Conservation (phyloP, 1,139 yeast species). For the Scheffersomyces stambukii region DNA sequence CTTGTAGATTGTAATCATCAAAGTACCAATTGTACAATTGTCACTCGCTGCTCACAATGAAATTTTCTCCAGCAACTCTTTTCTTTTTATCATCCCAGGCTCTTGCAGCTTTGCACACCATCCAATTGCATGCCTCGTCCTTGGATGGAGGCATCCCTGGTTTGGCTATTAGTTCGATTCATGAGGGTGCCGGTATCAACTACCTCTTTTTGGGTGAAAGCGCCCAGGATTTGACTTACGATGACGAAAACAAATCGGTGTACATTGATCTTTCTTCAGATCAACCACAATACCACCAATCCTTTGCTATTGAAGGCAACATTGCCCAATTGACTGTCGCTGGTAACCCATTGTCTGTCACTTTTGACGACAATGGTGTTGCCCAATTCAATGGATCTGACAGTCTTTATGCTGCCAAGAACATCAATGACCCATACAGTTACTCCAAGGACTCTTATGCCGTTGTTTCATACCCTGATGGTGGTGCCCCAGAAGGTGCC, state of each 20-base stretch:
- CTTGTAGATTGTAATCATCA: too few species aligned
- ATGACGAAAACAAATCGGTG: conserved; percentile 50
- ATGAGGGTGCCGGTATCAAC: conserved; percentile 57
- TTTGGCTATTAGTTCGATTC: conserved; percentile 28
- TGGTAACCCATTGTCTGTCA: conserved; percentile 9
- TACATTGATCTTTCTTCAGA: conserved; percentile 19
- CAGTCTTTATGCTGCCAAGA: conserved; percentile 34
- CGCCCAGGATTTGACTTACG: conserved; percentile 33
- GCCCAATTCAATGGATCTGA: conserved; percentile 25
- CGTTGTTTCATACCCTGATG: conserved; percentile 16
- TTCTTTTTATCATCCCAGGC: conserved; percentile 18
- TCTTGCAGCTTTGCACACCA: conserved; percentile 15
- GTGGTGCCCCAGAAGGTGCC: conserved; percentile 11
- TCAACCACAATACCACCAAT: conserved; percentile 5
- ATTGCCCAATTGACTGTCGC: conserved; percentile 11
- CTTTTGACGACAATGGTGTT: conserved; percentile 16
- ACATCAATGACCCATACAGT: conserved; percentile 41
- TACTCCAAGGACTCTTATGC: conserved; percentile 27
- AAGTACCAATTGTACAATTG: too few species aligned
- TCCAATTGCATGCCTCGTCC: conserved; percentile 19
- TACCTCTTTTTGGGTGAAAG: conserved; percentile 32
- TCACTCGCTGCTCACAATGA: too few species aligned
- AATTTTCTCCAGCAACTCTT: conserved; percentile 15
- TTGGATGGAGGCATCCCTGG: conserved; percentile 19
- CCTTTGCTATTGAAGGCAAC: conserved; percentile 2